Percentiles rank a stretch among this genome's conserved stretches.
phyloP scores from a whole-genome alignment of 345 rosid genomes.

The Viola odorata region DNA sequence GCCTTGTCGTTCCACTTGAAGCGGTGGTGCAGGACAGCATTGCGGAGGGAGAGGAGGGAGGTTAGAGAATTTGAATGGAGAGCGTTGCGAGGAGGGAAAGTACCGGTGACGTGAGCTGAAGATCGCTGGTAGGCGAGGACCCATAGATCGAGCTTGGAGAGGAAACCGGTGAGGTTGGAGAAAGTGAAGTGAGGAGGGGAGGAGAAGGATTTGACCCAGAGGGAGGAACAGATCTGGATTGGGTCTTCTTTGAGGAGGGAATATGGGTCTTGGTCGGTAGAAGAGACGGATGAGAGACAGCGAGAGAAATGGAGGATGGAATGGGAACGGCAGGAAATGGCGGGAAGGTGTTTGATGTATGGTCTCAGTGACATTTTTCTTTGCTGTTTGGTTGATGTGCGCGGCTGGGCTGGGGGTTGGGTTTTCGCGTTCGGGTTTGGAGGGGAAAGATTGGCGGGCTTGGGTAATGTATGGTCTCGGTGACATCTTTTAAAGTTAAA shows the following conservation, averaged over 20 bases:
- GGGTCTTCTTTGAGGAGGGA: constrained; percentile 82
- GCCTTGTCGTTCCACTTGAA: constrained; percentile 78
- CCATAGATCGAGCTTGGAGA: constrained; percentile 89
- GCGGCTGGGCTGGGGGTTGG: too few species aligned
- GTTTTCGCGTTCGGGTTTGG: not conserved
- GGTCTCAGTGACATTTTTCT: constrained; percentile 41
- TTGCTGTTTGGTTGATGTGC: not conserved
- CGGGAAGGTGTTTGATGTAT: constrained; percentile 59
- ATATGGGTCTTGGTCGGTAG: constrained; percentile 34
- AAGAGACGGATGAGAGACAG: constrained; percentile 33
- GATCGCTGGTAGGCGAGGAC: constrained; percentile 87
- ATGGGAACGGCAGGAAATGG: constrained; percentile 3
- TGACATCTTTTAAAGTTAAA: too few species aligned
- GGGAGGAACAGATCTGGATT: constrained; percentile 59
- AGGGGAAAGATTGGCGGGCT: not conserved
- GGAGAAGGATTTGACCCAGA: constrained; percentile 94
- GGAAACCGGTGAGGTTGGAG: constrained; percentile 75
- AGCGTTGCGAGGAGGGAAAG: constrained; percentile 88
- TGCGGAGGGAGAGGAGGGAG: constrained; percentile 69
- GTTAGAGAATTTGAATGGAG: constrained; percentile 55
- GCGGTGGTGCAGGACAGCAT: constrained; percentile 43
- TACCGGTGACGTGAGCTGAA: constrained; percentile 67
- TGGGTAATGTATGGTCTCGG: constrained; percentile 2
- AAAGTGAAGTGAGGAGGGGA: constrained; percentile 46
- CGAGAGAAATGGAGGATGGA: constrained; percentile 11